These are phyloP conservation scores for Periconia sp. DNA, from an alignment of 2,329 filamentous ascomycete genomes.

Conservation along the genomic window DNA sequence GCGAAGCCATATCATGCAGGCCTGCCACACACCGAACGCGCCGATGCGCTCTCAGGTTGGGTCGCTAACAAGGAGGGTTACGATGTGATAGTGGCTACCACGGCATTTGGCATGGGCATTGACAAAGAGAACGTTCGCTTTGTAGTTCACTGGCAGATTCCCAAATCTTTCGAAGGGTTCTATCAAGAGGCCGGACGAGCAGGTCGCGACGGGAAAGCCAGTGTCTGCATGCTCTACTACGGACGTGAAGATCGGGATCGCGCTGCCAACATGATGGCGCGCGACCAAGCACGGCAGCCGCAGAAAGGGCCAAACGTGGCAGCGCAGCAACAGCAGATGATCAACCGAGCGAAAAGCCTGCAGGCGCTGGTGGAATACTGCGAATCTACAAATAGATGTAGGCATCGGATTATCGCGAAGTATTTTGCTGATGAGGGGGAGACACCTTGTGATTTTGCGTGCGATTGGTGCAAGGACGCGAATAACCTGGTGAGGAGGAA, in stretches of 20 bases:
- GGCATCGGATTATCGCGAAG: slow-evolving; percentile 61
- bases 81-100: slow-evolving; percentile 93
- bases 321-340: slow-evolving; percentile 43
- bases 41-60: slow-evolving; percentile 74
- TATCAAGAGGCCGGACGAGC: slow-evolving; percentile 95
- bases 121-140: slow-evolving; percentile 95
- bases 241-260: slow-evolving; percentile 84
- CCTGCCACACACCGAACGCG: slow-evolving; percentile 69
- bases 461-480: slow-evolving; percentile 57
- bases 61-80: slow-evolving; percentile 76
- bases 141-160: slow-evolving; percentile 91
- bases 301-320: slow-evolving; percentile 47
- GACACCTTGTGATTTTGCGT: slow-evolving; percentile 53
- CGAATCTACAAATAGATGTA: slow-evolving; percentile 74
- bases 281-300: slow-evolving; percentile 57
- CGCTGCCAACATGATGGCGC: slow-evolving; percentile 61
- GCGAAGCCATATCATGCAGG: slow-evolving; percentile 77
- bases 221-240: slow-evolving; percentile 89
- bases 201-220: slow-evolving; percentile 86
- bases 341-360: slow-evolving; percentile 52
- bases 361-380: slow-evolving; percentile 76
- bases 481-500: slow-evolving; percentile 50
- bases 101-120: slow-evolving; percentile 97
- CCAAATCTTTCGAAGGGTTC: slow-evolving; percentile 93
- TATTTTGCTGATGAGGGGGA: slow-evolving; percentile 46